Evolutionary conservation across 2,329 filamentous ascomycete genomes (phyloP).

Genomic region (Aspergillus ochraceoroseus): DNA sequence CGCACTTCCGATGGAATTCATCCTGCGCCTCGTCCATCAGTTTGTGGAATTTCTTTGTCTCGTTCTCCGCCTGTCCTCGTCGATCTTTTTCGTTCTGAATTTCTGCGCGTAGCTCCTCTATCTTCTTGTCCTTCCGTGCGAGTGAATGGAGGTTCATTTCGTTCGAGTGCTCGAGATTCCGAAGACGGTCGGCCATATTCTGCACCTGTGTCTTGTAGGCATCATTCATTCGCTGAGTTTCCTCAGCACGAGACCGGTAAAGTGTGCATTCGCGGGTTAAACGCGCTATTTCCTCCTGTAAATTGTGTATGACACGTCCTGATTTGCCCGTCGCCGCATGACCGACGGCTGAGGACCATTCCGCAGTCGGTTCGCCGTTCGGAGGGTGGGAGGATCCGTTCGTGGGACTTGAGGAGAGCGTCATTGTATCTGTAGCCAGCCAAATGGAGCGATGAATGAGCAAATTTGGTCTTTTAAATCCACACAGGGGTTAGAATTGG

Average conservation of each 20-base stretch:
- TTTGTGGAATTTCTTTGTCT: slow-evolving; percentile 36
- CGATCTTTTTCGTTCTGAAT: slow-evolving; percentile 41
- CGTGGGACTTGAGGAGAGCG: slow-evolving; percentile 24
- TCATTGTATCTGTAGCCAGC: slow-evolving; percentile 19
- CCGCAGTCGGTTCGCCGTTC: slow-evolving; percentile 31
- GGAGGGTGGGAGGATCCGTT: slow-evolving; percentile 30
- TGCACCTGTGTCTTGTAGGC: slow-evolving; percentile 43
- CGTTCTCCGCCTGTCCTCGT: slow-evolving; percentile 40
- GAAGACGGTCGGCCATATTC: slow-evolving; percentile 44
- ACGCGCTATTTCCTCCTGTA: slow-evolving; percentile 49
- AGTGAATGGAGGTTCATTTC: slow-evolving; percentile 47
- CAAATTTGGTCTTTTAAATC: background rate
- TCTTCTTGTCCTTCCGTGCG: slow-evolving; percentile 46
- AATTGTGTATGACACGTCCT: slow-evolving; percentile 48
- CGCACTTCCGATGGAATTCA: slow-evolving; percentile 37
- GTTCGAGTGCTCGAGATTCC: slow-evolving; percentile 45
- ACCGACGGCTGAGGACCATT: slow-evolving; percentile 49
- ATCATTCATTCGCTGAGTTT: slow-evolving; percentile 46
- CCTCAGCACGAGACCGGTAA: slow-evolving; percentile 44
- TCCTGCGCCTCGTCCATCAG: slow-evolving; percentile 41
- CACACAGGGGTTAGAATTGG: background rate
- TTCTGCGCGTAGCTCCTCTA: slow-evolving; percentile 44
- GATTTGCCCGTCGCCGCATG: slow-evolving; percentile 49
- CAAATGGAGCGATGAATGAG: slow-evolving; percentile 1
- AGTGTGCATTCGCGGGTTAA: slow-evolving; percentile 46